These are phyloP conservation scores for Naegleria lovaniensis DNA, from an alignment of 208 protist genomes.

Conservation along the genomic window DNA sequence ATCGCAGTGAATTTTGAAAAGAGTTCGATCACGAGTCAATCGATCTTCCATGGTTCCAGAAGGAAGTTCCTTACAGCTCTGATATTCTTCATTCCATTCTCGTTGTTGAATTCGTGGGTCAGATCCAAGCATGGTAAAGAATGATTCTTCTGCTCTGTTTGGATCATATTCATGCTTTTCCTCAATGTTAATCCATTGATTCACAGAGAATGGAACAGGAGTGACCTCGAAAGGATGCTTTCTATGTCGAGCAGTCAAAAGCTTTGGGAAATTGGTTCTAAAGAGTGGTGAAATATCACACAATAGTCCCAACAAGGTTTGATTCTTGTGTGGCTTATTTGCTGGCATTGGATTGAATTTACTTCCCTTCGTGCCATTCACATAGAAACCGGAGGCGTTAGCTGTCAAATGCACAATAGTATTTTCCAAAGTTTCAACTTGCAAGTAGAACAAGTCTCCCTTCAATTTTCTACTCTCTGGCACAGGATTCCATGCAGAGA, in stretches of 20 bases:
- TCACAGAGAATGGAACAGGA: conserved; percentile 30
- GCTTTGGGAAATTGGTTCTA: not conserved
- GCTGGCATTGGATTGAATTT: not conserved
- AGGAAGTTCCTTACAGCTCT: conserved; percentile 38
- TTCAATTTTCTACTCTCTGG: conserved; percentile 36
- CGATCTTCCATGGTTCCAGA: conserved; percentile 34
- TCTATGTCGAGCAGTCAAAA: not conserved
- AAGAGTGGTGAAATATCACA: not conserved
- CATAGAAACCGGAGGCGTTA: conserved; percentile 41
- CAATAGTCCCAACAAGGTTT: not conserved
- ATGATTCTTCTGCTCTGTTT: conserved; percentile 25
- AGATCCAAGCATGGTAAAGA: conserved; percentile 12
- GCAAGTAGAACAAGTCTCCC: conserved; percentile 49
- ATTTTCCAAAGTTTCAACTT: conserved; percentile 36
- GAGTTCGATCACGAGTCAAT: conserved; percentile 43
- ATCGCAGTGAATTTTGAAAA: conserved; percentile 44
- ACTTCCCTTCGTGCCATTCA: conserved; percentile 36
- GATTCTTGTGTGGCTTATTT: conserved; percentile 2
- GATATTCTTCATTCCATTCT: conserved; percentile 55
- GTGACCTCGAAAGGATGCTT: conserved; percentile 38
- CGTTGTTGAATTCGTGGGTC: conserved; percentile 36
- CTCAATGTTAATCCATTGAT: conserved; percentile 18
- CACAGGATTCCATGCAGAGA: conserved; percentile 46
- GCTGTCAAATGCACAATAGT: conserved; percentile 37
- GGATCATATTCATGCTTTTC: conserved; percentile 26